Base-by-base conservation (phyloP, 2,329 filamentous ascomycete species). In the Berkeleyomyces basicola region DNA sequence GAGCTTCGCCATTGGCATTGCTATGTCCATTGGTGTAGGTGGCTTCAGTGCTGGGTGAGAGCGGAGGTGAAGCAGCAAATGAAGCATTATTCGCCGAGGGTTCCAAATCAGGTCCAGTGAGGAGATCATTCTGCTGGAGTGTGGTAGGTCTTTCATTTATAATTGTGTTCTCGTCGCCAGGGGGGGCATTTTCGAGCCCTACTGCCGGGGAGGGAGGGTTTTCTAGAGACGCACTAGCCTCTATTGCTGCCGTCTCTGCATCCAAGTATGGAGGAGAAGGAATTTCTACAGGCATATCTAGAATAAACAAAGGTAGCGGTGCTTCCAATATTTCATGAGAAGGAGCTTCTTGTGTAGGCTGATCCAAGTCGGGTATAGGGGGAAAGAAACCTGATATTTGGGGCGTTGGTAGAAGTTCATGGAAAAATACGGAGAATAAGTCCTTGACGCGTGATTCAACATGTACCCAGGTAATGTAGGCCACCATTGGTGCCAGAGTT, bases 401-500 rank as follows among this genome's bases (percentile, higher is more conserved):
- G 23, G 62, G 62, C 1, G 49, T 42, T 7, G 62, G 62, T 33
- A 63, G 40, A 4, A 57, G 2, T 11, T 31, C 31, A 10, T 44
- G 33, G 40, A 63, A 58, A 42, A 43, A 23, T 33, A 58, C 36
- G 9, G 58, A 55, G 7, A 62, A 16, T 7, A 61, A 40, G 7
- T 58, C 46, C 3, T 62, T 44, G 16, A 59, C n/a, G 31, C 42
- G 10, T 1, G 40, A 42, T 40, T 64, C 60, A 31, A 77, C 63
- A 16, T 70, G 71, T 6, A 74, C 74, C 58, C 75, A 74, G 58
- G 77, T 68, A 53, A 76, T 76, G 67, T 77, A 79, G 2, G 74
- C 71, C 3, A 76, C 68, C 53, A 81, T 76, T 0, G 81, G 81
- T 0, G 74, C 73, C 0, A 77, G 66, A 37, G 75, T 77, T 2